Conservation (phyloP, 371 early-diverging fungal species). For the Mortierella sp. region DNA sequence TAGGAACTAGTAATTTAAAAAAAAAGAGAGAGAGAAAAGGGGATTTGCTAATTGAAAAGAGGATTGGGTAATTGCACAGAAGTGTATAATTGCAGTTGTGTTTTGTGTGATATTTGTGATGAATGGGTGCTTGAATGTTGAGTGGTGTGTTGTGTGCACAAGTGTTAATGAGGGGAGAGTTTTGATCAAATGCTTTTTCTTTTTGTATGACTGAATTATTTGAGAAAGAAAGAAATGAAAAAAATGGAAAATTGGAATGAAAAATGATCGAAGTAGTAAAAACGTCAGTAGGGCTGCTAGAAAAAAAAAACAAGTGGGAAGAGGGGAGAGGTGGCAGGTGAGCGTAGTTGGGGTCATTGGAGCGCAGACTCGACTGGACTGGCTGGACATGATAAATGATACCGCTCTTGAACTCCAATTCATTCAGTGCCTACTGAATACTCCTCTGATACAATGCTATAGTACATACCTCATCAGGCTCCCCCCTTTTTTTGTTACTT, state of each 20-base stretch:
- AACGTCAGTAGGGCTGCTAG: not conserved
- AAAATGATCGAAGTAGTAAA: not conserved
- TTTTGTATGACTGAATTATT: not conserved
- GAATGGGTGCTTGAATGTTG: no score
- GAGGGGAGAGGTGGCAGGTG: not conserved
- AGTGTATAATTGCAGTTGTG: no score
- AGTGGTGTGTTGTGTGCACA: no score
- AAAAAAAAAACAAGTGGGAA: not conserved
- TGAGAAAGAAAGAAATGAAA: slow-evolving; percentile 6
- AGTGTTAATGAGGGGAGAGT: not conserved
- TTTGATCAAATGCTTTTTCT: slow-evolving; percentile 1
- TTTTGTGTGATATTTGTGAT: no score
- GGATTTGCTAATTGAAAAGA: not conserved
- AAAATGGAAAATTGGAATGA: not conserved
- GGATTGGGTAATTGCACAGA: slow-evolving; percentile 10
- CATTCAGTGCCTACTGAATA: no score
- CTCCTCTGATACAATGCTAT: not conserved
- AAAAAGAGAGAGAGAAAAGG: not conserved
- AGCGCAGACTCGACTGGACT: not conserved
- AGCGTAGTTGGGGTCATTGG: not conserved
- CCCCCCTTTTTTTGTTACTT: slow-evolving; percentile 31
- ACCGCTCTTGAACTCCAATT: no score
- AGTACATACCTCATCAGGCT: not conserved
- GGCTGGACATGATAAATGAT: not conserved
- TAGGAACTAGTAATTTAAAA: no score